Evolutionary conservation across 345 rosid genomes (phyloP).

Genomic region (Clarkia xantiana): DNA sequence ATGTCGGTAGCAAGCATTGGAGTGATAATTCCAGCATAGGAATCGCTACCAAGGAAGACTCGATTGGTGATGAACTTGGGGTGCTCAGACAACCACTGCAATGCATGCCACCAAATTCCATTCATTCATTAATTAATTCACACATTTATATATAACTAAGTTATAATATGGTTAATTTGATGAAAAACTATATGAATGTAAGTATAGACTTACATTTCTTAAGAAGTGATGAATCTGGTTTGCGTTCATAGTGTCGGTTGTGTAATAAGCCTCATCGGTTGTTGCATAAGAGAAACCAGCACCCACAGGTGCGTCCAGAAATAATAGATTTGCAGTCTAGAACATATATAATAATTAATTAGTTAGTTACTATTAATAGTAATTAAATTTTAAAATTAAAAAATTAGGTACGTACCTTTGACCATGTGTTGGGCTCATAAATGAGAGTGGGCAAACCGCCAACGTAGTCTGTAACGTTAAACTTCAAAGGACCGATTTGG

Average conservation of each 20-base stretch:
- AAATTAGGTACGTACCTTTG: constrained; percentile 10
- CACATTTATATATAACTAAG: neutral
- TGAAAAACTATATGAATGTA: neutral
- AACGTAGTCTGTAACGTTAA: constrained; percentile 9
- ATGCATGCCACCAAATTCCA: neutral
- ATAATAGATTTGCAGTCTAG: constrained; percentile 12
- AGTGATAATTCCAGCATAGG: constrained; percentile 12
- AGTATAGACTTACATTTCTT: constrained; percentile 10
- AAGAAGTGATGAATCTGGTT: constrained; percentile 13
- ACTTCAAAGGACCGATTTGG: constrained; percentile 15
- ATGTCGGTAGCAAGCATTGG: constrained; percentile 11
- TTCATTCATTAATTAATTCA: neutral
- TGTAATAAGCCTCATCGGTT: constrained; percentile 9
- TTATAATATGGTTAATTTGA: neutral
- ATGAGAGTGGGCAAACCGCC: constrained; percentile 12
- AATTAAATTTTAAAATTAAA: neutral
- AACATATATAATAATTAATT: neutral
- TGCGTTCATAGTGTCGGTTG: constrained; percentile 17
- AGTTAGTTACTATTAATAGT: neutral
- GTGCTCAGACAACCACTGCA: constrained; percentile 16
- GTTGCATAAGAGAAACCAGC: constrained; percentile 21
- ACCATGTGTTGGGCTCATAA: constrained; percentile 13
- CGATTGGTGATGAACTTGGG: constrained; percentile 13
- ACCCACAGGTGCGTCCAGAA: constrained; percentile 21
- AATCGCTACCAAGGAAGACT: constrained; percentile 13